Conservation (phyloP, 805 yeast species). For the Wickerhamomyces kurtzmanii region DNA sequence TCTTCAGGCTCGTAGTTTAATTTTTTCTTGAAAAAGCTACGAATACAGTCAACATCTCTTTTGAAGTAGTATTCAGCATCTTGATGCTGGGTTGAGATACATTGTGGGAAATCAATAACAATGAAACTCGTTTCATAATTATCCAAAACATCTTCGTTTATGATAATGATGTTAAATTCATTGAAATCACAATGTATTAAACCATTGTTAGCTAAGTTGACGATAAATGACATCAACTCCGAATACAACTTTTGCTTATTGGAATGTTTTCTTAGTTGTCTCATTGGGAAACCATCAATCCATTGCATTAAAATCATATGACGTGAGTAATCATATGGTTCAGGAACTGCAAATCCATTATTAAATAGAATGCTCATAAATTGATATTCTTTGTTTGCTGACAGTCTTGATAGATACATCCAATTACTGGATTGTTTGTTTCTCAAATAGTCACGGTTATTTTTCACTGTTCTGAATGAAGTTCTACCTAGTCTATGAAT, state of each 20-base stretch:
- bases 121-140: conserved; percentile 60
- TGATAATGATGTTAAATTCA: conserved; percentile 88
- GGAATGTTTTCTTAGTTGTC: conserved; percentile 62
- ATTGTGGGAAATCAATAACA: conserved; percentile 97
- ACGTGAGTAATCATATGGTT: conserved; percentile 80
- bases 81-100: conserved; percentile 83
- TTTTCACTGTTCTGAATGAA: conserved; percentile 86
- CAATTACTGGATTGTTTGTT: conserved; percentile 69
- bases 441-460: conserved; percentile 83
- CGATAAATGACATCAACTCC: conserved; percentile 80
- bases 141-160: conserved; percentile 43
- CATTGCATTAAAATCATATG: conserved; percentile 92
- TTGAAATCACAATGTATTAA: conserved; percentile 96
- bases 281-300: conserved; percentile 85
- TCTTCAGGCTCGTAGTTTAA: conserved; percentile 61
- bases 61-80: conserved; percentile 86
- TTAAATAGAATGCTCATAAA: conserved; percentile 71
- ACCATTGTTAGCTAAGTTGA: conserved; percentile 77
- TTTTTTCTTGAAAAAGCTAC: conserved; percentile 72
- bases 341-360: conserved; percentile 80
- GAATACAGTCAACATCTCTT: conserved; percentile 88
- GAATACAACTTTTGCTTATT: conserved; percentile 68
- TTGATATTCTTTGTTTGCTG: conserved; percentile 88
- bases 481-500: conserved; percentile 92
- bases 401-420: conserved; percentile 86